phyloP scores from a whole-genome alignment of 2,329 filamentous ascomycete species.

The Fusarium graminum region DNA sequence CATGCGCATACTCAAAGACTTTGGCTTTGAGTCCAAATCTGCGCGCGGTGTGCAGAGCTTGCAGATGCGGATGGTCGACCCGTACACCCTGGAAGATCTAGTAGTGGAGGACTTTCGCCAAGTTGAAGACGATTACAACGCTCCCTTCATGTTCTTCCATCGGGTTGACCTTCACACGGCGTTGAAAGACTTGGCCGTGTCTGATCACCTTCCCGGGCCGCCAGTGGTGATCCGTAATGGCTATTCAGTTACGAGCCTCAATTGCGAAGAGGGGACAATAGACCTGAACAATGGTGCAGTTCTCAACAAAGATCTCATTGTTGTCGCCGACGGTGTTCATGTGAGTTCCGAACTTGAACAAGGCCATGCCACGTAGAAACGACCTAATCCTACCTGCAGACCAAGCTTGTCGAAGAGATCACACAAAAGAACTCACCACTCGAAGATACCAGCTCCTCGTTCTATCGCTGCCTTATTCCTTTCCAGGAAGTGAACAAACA shows the following conservation, averaged over 20 bases:
- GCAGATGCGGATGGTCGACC: conserved; percentile 20
- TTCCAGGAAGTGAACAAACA: not conserved
- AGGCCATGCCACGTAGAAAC: no score
- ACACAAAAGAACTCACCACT: rapidly evolving
- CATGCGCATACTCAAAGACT: not conserved
- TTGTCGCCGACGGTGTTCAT: not conserved
- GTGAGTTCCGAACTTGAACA: not conserved
- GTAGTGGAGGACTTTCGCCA: not conserved
- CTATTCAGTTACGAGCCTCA: rapidly evolving
- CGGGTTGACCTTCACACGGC: conserved; percentile 3
- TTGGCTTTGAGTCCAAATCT: not conserved
- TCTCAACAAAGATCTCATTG: not conserved
- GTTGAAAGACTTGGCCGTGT: not conserved
- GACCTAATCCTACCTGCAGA: not conserved
- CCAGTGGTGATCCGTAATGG: conserved; percentile 1
- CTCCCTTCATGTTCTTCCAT: conserved; percentile 3
- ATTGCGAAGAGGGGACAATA: rapidly evolving
- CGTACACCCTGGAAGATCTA: not conserved
- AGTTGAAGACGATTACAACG: not conserved
- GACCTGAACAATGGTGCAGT: rapidly evolving
- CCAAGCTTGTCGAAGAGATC: not conserved
- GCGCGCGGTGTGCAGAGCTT: not conserved
- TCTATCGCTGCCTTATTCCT: conserved; percentile 16
- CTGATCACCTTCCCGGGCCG: not conserved
- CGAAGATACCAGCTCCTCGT: not conserved